Evolutionary conservation across 495 filamentous ascomycete genomes (phyloP).

Genomic region (Stereocaulon alpinum): DNA sequence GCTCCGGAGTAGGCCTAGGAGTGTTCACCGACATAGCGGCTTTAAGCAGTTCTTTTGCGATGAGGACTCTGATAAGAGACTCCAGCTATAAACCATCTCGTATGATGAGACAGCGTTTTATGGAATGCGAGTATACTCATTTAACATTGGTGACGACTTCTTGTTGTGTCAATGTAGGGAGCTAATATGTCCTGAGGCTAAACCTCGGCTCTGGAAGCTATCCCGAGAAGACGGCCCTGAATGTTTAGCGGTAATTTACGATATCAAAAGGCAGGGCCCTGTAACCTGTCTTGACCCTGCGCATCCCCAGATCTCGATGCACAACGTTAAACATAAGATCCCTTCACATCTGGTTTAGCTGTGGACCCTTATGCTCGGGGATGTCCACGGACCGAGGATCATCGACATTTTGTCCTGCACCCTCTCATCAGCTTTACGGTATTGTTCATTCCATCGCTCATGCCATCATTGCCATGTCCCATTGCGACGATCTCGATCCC

Average conservation of each 20-base stretch:
- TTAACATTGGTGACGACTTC: no score
- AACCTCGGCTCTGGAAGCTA: no score
- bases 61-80: no score
- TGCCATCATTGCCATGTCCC: not conserved
- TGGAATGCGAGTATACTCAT: no score
- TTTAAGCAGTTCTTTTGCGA: no score
- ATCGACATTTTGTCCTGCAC: not conserved
- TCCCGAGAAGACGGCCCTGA: no score
- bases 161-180: no score
- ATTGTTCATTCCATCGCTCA: not conserved
- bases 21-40: no score
- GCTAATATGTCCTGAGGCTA: no score
- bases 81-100: no score
- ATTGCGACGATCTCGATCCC: not conserved
- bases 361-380: not conserved
- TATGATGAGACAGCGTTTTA: no score
- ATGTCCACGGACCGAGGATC: not conserved
- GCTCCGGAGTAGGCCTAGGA: no score
- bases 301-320: not conserved
- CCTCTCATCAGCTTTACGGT: not conserved
- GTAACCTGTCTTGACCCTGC: not conserved
- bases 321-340: conserved; percentile 1
- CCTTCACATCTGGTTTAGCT: not conserved
- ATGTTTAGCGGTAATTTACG: not conserved
- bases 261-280: not conserved